phyloP scores from a whole-genome alignment of 148 eudicot species.

The Pharnaceum exiguum region DNA sequence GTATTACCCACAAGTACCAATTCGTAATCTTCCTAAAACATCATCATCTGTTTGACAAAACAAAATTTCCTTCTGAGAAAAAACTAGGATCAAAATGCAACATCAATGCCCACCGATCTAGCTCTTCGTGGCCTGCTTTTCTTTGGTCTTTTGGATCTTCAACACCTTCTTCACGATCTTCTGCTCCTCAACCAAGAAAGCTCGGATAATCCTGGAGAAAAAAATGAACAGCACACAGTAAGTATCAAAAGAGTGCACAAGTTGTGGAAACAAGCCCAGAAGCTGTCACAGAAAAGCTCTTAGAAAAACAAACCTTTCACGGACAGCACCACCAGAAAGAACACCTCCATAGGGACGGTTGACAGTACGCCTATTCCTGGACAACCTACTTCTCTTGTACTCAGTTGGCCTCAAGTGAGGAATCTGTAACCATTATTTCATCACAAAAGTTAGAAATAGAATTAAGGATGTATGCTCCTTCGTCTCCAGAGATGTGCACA shows the following conservation, averaged over 20 bases:
- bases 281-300: not conserved
- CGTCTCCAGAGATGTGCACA: no score
- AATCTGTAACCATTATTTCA: no score
- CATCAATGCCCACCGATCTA: slow-evolving; percentile 16
- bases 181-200: slow-evolving; percentile 55
- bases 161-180: slow-evolving; percentile 56
- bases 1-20: slow-evolving; percentile 21
- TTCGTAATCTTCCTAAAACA: slow-evolving; percentile 14
- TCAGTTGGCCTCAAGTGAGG: slow-evolving; percentile 59
- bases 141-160: slow-evolving; percentile 56
- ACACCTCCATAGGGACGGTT: slow-evolving; percentile 64
- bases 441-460: no score
- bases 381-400: slow-evolving; percentile 48
- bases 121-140: slow-evolving; percentile 37
- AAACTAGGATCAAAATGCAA: slow-evolving; percentile 6
- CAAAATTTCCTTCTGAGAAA: slow-evolving; percentile 9
- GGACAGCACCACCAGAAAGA: slow-evolving; percentile 52
- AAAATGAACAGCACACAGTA: not conserved
- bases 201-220: slow-evolving; percentile 38
- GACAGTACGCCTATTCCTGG: slow-evolving; percentile 56
- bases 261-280: not conserved
- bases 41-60: slow-evolving; percentile 3
- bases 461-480: no score
- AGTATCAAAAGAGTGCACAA: not conserved
- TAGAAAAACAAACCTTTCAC: slow-evolving; percentile 39